Conservation (phyloP, 768 basidiomycete species). For the Dentipellis fragilis region DNA sequence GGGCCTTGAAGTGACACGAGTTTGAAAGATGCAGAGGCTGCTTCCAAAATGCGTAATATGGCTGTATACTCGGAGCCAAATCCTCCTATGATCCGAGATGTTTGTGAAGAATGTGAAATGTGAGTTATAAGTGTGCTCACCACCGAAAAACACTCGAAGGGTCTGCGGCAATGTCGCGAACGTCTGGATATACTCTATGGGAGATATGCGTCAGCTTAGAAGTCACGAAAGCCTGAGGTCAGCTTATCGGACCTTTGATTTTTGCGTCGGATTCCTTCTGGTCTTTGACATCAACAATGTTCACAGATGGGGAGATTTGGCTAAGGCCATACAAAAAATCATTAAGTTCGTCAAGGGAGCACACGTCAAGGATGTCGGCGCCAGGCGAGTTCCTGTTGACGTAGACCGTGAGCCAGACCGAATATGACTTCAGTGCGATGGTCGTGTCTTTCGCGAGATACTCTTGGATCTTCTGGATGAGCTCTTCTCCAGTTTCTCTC, state of each 20-base stretch:
- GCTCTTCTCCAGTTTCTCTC: neutral
- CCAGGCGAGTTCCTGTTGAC: neutral
- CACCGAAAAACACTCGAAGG: conserved; percentile 61
- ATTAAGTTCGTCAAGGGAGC: conserved; percentile 56
- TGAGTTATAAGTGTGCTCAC: conserved; percentile 24
- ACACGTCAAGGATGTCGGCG: conserved; percentile 31
- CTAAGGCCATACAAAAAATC: conserved; percentile 56
- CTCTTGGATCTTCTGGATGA: neutral
- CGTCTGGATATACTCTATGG: conserved; percentile 63
- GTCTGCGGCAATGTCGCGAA: conserved; percentile 68
- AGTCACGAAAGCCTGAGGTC: neutral
- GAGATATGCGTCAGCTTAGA: neutral
- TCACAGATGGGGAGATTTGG: conserved; percentile 37
- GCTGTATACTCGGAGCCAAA: conserved; percentile 40
- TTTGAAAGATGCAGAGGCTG: conserved; percentile 56
- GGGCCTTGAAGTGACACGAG: conserved; percentile 50
- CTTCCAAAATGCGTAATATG: conserved; percentile 46
- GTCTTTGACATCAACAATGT: neutral
- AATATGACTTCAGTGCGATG: neutral
- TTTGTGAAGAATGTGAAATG: too few relatives aligned
- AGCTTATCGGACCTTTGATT: neutral
- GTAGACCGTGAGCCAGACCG: neutral
- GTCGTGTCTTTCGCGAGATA: neutral
- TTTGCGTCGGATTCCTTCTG: neutral
- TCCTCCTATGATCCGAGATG: conserved; percentile 50